Percentiles rank a stretch among this genome's conserved stretches.
These are phyloP conservation scores for Pythium phragmiticola DNA, from an alignment of 352 stramenopile genomes.

Conservation along the genomic window DNA sequence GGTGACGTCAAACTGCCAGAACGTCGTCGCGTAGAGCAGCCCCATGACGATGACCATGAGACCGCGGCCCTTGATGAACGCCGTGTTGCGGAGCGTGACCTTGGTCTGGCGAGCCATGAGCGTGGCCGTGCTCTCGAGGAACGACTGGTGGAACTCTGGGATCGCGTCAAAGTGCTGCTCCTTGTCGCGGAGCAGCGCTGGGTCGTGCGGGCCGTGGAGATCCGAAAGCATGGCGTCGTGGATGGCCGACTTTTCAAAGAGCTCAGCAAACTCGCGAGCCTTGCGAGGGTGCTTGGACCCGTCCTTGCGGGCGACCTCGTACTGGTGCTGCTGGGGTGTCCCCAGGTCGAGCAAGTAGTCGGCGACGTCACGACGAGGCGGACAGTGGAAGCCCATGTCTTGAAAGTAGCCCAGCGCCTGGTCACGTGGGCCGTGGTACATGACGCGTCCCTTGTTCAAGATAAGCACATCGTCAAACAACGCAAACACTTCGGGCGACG, in stretches of 20 bases:
- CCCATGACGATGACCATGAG: slow-evolving; percentile 30
- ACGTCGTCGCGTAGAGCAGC: slow-evolving; percentile 26
- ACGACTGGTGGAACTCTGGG: slow-evolving; percentile 18
- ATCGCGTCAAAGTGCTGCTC: slow-evolving; percentile 24
- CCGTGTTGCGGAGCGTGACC: slow-evolving; percentile 43
- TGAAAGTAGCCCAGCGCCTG: slow-evolving; percentile 37
- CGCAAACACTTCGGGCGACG: slow-evolving; percentile 28
- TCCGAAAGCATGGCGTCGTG: slow-evolving; percentile 48
- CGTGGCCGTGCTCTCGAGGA: slow-evolving; percentile 12
- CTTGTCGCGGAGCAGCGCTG: slow-evolving; percentile 74
- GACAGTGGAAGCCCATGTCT: slow-evolving; percentile 27
- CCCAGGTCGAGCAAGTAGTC: slow-evolving; percentile 31
- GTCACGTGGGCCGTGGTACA: slow-evolving; percentile 41
- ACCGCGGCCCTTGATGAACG: slow-evolving; percentile 27
- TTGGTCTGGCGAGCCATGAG: slow-evolving; percentile 40
- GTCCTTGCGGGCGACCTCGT: background rate
- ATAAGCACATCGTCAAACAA: slow-evolving; percentile 43
- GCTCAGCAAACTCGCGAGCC: slow-evolving; percentile 22
- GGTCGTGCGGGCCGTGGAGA: slow-evolving; percentile 82
- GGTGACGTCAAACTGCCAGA: slow-evolving; percentile 25
- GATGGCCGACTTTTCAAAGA: slow-evolving; percentile 25
- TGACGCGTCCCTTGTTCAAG: slow-evolving; percentile 43
- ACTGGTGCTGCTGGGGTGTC: slow-evolving; percentile 22
- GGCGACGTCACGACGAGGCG: slow-evolving; percentile 27
- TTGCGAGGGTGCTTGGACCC: background rate